Conservation (phyloP, 2,329 filamentous ascomycete species). For the Aspergillus eucalypticola region DNA sequence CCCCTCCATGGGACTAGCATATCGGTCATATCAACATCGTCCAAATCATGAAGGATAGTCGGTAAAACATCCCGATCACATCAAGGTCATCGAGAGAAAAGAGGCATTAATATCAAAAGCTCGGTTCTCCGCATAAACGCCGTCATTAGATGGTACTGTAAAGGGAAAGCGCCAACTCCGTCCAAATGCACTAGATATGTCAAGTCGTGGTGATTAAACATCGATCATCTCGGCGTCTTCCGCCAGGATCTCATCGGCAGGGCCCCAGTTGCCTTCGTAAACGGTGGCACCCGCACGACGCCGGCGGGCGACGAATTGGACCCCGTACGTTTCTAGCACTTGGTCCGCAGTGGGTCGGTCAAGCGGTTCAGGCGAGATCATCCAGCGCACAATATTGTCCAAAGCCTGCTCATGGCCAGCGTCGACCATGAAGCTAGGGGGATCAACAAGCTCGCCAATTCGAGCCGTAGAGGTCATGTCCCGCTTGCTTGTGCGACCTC, state of each 20-base stretch:
- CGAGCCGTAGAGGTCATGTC: slow-evolving; percentile 38
- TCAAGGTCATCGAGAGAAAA: slow-evolving; percentile 9
- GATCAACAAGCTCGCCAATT: slow-evolving; percentile 62
- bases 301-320: slow-evolving; percentile 76
- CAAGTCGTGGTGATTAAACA: slow-evolving; percentile 42
- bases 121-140: slow-evolving; percentile 22
- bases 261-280: slow-evolving; percentile 95
- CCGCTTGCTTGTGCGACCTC: slow-evolving; percentile 26
- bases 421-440: slow-evolving; percentile 89
- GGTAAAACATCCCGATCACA: slow-evolving; percentile 9
- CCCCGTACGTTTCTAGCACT: slow-evolving; percentile 69
- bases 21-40: not conserved
- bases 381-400: slow-evolving; percentile 80
- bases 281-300: slow-evolving; percentile 88
- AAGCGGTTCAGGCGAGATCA: slow-evolving; percentile 76
- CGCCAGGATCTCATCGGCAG: slow-evolving; percentile 63
- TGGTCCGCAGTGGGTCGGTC: slow-evolving; percentile 74
- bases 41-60: slow-evolving; percentile 12
- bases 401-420: slow-evolving; percentile 70
- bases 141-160: slow-evolving; percentile 27
- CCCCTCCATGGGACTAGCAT: slow-evolving; percentile 5
- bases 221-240: slow-evolving; percentile 66
- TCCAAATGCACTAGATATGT: slow-evolving; percentile 36
- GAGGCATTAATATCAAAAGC: slow-evolving; percentile 19
- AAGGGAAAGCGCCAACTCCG: slow-evolving; percentile 31